Evolutionary conservation across 805 yeast genomes (phyloP).

Genomic region (Candida multigemmis): DNA sequence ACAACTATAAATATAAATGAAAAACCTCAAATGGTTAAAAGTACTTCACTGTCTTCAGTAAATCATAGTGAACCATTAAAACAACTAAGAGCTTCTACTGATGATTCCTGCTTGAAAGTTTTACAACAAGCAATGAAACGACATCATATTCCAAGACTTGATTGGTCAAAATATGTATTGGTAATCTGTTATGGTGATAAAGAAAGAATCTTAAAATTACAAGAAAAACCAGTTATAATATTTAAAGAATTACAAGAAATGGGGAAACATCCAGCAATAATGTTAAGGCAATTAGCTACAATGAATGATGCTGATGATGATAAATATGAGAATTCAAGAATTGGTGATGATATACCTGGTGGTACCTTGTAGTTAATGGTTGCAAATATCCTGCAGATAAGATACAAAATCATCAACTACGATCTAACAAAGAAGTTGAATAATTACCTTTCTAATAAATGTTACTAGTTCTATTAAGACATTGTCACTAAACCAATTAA

Average conservation of each 20-base stretch:
- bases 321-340: conserved; percentile 26
- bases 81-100: conserved; percentile 76
- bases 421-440: no score
- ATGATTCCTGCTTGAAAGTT: conserved; percentile 85
- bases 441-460: no score
- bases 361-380: conserved; percentile 21
- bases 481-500: no score
- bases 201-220: conserved; percentile 72
- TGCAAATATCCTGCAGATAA: conserved; percentile 1
- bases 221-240: conserved; percentile 81
- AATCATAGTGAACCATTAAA: conserved; percentile 56
- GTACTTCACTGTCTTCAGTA: conserved; percentile 8
- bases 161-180: conserved; percentile 82
- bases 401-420: no score
- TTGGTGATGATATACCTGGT: conserved; percentile 36
- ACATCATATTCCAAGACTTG: conserved; percentile 67
- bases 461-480: no score
- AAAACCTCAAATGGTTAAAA: conserved; percentile 15
- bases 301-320: conserved; percentile 13
- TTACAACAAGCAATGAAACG: conserved; percentile 83
- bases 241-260: conserved; percentile 78
- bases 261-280: conserved; percentile 84
- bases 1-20: background rate
- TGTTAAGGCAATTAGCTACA: conserved; percentile 73
- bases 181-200: conserved; percentile 88